Conservation (phyloP, 352 stramenopile species). For the Globisporangium cylindrosporum region DNA sequence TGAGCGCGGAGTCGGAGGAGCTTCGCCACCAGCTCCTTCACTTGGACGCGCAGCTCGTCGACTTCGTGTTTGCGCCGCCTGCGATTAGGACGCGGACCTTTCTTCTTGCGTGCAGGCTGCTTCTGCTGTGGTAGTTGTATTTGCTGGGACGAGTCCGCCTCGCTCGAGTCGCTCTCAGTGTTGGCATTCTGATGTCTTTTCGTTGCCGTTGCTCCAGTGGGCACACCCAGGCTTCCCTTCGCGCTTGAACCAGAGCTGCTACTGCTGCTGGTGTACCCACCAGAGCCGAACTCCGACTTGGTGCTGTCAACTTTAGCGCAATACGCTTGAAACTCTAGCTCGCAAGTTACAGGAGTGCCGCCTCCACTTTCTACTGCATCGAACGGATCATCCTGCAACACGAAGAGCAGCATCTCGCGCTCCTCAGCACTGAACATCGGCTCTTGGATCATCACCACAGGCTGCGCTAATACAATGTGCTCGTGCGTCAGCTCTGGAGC, state of each 20-base stretch:
- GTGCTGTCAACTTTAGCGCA: not conserved
- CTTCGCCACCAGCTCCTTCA: not conserved
- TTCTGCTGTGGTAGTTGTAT: not conserved
- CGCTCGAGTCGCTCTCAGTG: not conserved
- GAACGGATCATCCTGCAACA: not conserved
- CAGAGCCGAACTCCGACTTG: not conserved
- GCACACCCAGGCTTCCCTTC: not conserved
- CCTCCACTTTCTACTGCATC: not conserved
- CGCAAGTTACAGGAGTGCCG: not conserved
- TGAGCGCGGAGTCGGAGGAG: not conserved
- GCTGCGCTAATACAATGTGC: not conserved
- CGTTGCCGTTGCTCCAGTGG: not conserved
- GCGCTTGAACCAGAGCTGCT: not conserved
- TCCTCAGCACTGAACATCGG: not conserved
- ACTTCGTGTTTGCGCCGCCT: constrained; percentile 1
- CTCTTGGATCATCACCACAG: not conserved
- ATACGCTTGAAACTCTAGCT: too few relatives aligned
- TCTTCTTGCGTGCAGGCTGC: not conserved
- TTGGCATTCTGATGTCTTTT: not conserved
- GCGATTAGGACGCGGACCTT: not conserved
- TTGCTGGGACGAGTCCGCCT: not conserved
- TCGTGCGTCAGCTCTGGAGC: not conserved
- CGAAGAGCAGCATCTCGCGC: not conserved
- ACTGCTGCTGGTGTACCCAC: not conserved
- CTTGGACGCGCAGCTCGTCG: not conserved